phyloP scores from a whole-genome alignment of 2,329 filamentous ascomycete genomes.

The Albophoma yamanashiensis region DNA sequence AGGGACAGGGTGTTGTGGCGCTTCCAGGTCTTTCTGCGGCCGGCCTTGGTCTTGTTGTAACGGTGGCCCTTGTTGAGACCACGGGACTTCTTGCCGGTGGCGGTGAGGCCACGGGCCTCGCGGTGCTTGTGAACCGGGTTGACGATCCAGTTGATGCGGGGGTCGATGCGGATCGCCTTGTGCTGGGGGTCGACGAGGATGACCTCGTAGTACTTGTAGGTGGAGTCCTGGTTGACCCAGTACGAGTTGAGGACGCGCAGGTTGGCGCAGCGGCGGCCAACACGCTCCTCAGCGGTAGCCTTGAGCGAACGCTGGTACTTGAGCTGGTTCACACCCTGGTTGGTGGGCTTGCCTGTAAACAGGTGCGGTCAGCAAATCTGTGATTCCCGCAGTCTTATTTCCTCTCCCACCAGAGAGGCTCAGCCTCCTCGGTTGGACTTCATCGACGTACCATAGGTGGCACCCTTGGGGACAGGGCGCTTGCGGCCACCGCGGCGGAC shows the following conservation, averaged over 20 bases:
- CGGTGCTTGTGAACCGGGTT: constrained; percentile 99
- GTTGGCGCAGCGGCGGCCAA: constrained; percentile 97
- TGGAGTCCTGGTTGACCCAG: constrained; percentile 99
- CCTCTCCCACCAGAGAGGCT: not conserved
- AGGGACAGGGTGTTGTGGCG: constrained; percentile 98
- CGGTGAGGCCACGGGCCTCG: constrained; percentile 92
- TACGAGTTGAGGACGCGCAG: constrained; percentile 99
- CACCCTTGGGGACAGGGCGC: constrained; percentile 92
- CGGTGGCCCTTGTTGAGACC: constrained; percentile 98
- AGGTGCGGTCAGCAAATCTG: constrained; percentile 8
- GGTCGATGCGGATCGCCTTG: constrained; percentile 98
- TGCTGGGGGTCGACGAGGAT: constrained; percentile 99
- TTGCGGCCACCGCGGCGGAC: constrained; percentile 98
- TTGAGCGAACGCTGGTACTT: constrained; percentile 99
- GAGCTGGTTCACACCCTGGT: constrained; percentile 99
- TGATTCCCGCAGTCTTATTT: not conserved
- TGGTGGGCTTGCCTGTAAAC: constrained; percentile 91
- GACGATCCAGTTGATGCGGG: constrained; percentile 99
- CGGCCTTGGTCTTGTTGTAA: constrained; percentile 97
- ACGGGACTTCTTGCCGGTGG: constrained; percentile 98
- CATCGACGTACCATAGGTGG: constrained; percentile 82
- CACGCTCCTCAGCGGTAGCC: constrained; percentile 98
- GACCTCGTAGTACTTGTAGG: constrained; percentile 99
- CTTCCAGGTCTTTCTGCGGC: constrained; percentile 99
- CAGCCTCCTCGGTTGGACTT: not conserved